Evolutionary conservation across 1,284 basidiomycete genomes (phyloP), one percentile per base, ranked within the genome.

Genomic region (Thelephora terrestris): DNA sequence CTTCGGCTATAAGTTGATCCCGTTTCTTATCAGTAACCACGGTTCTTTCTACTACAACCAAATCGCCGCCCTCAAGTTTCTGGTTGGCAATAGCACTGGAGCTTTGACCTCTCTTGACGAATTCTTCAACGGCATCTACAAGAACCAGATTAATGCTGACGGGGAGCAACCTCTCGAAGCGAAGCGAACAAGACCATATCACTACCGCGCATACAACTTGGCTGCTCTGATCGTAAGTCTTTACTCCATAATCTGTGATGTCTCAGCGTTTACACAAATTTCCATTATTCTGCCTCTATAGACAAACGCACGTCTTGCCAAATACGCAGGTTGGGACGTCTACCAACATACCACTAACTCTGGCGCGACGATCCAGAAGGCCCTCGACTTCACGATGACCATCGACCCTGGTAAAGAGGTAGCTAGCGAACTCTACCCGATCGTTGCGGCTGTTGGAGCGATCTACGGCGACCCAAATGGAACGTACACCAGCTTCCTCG

Each of bases 181-280:
- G 5, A 66, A 63, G 3, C 72, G 81, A 16, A 79, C 79, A 2
- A 68, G 76, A 16, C 78, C 80, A 5, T 82, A 76, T 57, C 81
- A 83, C 58, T 83, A 84, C 57, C 71, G 76, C 10, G 70, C 72
- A 17, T 83, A 79, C 63, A 84, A 84, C 55, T 64, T 85, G 25
- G 78, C 79, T 12, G 81, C 75, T 21, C 79, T 84, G 75, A 57
- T 57, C 36, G 79, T 81, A 54, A 61, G 76, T 62, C 40, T 27
- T 34, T 23, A 47, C 45, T 52, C 14, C 45, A 50, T 3, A 47
- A 47, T 47, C 49, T 52, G 24, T 58, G 46, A 27, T 58, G 43
- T 51, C 49, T 42, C 45, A 46, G 50, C 21, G n/a, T 38, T 20
- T 32, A 3, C 14, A 6, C 21, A 29, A 24, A 38, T 18, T 38